Evolutionary conservation across 2,329 filamentous ascomycete genomes (phyloP), one percentile per base, ranked within the genome.

Genomic region (Verticillium longisporum): DNA sequence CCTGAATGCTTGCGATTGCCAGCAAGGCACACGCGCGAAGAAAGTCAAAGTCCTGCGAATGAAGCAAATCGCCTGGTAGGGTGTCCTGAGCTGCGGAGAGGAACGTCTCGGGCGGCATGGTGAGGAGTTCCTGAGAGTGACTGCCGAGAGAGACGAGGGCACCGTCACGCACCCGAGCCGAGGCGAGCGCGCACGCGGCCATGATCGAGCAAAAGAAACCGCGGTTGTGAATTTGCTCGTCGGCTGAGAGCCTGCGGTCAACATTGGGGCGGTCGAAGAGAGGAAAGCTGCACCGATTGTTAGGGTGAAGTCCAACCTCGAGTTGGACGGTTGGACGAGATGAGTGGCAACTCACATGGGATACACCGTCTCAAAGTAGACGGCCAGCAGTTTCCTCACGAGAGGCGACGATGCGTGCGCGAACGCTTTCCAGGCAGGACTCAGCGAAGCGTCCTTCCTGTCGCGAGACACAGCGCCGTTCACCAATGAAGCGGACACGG

Each of bases 311-410:
- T 4, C 21, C 55, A 37, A 32, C 10, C 14, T 26, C 26, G 26
- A 26, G 26, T 4, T 4, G 26, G 26, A 26, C 26, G 26, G 26
- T 26, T 26, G 10, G 11, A 36, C 6, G 15, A 14, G 4, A 55
- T 31, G 33, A 14, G 15, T 15, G 10, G 33, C 14, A 34, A 26
- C 54, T 56, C 34, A 77, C 68, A 83, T 77, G 1, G 80, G 80
- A 67, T 83, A 83, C n/a, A 82, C 76, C 54, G 80, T 75, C 61
- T 82, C 78, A 68, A 81, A 79, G 70, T 82, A 83, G 15, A 83
- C 71, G 15, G 79, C 74, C 31, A 80, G 71, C n/a, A 81, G 69
- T 66, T 75, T 71, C 58, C 73, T 69, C 53, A 82, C 76, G 41
- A 63, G 55, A 18, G 55, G n/a, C 14, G 34, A 33, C 3, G 55